Evolutionary conservation across 257 asterid species (phyloP).

Genomic region (Solanum bulbocastanum): DNA sequence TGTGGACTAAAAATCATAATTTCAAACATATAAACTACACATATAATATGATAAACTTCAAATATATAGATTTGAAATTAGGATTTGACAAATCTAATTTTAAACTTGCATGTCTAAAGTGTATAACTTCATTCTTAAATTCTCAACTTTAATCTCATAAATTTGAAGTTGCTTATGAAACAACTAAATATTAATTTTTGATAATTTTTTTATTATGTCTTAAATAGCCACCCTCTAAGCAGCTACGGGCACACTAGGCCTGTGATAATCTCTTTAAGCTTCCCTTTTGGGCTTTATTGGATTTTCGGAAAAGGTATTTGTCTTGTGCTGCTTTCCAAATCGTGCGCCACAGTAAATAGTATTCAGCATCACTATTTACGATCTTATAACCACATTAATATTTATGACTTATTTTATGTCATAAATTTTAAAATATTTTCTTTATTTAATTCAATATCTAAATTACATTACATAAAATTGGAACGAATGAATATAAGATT

Average conservation of each 20-base stretch:
- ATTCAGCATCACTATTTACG: too few species aligned
- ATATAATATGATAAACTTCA: neutral
- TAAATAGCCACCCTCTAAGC: neutral
- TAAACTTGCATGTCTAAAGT: neutral
- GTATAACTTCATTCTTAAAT: neutral
- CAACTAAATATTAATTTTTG: neutral
- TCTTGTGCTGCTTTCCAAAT: too few species aligned
- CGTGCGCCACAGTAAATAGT: too few species aligned
- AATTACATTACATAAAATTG: too few species aligned
- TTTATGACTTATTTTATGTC: too few species aligned
- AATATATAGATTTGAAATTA: neutral
- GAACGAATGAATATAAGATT: too few species aligned
- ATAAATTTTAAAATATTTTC: too few species aligned
- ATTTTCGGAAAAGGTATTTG: neutral
- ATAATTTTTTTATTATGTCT: neutral
- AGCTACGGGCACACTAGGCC: neutral
- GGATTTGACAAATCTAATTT: neutral
- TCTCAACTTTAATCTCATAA: neutral
- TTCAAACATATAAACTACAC: neutral
- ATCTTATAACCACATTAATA: too few species aligned
- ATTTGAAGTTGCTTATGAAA: neutral
- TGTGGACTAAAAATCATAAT: neutral
- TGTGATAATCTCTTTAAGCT: neutral
- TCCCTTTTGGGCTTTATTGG: neutral
- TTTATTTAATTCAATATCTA: fast-evolving